A percentile compares a stretch with the other conserved stretches of the same genome.
phyloP scores from a whole-genome alignment of 2,329 filamentous ascomycete species.

The Alternaria sp. region DNA sequence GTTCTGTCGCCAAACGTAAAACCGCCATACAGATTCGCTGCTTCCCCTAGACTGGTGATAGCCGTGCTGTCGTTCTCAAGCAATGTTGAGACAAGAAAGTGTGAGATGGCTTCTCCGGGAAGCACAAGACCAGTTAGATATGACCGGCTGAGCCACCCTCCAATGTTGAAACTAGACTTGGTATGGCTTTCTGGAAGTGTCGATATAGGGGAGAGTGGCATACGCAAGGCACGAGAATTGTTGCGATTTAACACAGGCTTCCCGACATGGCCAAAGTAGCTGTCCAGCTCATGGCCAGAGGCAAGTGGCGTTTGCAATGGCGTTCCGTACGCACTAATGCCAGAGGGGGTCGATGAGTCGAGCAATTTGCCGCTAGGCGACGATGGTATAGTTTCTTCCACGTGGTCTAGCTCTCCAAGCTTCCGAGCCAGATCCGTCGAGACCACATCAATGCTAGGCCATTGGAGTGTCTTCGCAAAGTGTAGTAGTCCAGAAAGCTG shows the following conservation, averaged over 20 bases:
- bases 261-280: slow-evolving; percentile 48
- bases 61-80: slow-evolving; percentile 64
- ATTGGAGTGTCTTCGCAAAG: slow-evolving; percentile 61
- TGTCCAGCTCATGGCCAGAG: slow-evolving; percentile 36
- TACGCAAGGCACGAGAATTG: slow-evolving; percentile 41
- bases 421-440: slow-evolving; percentile 51
- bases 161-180: slow-evolving; percentile 42
- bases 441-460: slow-evolving; percentile 57
- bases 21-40: slow-evolving; percentile 63
- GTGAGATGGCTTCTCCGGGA: slow-evolving; percentile 62
- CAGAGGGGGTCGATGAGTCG: slow-evolving; percentile 40
- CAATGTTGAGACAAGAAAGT: slow-evolving; percentile 64
- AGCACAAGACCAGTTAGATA: slow-evolving; percentile 64
- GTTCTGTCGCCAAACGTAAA: slow-evolving; percentile 60
- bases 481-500: slow-evolving; percentile 61
- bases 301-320: slow-evolving; percentile 51
- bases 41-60: slow-evolving; percentile 59
- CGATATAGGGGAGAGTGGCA: slow-evolving; percentile 42
- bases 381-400: slow-evolving; percentile 23
- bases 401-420: slow-evolving; percentile 37
- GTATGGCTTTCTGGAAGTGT: slow-evolving; percentile 23
- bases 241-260: slow-evolving; percentile 37
- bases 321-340: slow-evolving; percentile 50
- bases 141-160: slow-evolving; percentile 65
- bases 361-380: slow-evolving; percentile 36